phyloP scores from a whole-genome alignment of 805 yeast species.

The Komagataella populi region DNA sequence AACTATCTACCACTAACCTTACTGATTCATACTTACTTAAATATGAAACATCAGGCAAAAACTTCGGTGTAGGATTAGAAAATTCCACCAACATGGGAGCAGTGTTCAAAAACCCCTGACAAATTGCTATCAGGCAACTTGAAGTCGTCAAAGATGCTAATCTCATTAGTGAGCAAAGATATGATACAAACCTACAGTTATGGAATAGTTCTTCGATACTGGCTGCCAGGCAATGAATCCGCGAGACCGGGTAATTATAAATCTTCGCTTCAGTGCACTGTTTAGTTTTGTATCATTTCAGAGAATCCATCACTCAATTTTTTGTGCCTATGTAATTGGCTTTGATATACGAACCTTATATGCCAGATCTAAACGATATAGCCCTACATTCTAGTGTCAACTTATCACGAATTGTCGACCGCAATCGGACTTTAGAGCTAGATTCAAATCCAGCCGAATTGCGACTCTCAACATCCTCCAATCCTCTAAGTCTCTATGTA shows the following conservation, averaged over 20 bases:
- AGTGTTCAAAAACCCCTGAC: constrained; percentile 11
- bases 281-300: not conserved
- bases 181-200: not conserved
- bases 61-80: not conserved
- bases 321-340: not conserved
- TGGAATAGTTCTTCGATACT: not conserved
- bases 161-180: not conserved
- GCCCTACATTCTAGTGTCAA: not conserved
- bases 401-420: not conserved
- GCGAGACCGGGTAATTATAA: not conserved
- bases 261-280: not conserved
- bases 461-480: not conserved
- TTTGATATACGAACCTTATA: not conserved
- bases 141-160: not conserved
- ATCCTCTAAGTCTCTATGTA: not conserved
- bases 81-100: constrained; percentile 16
- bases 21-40: constrained; percentile 6
- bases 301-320: not conserved
- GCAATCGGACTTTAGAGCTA: not conserved
- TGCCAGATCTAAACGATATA: not conserved
- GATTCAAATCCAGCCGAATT: not conserved
- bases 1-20: constrained; percentile 1
- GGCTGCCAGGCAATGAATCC: not conserved
- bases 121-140: constrained; percentile 1
- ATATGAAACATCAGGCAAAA: constrained; percentile 6